phyloP scores from a whole-genome alignment of 2,329 filamentous ascomycete species.

The Fonsecaea monophora region DNA sequence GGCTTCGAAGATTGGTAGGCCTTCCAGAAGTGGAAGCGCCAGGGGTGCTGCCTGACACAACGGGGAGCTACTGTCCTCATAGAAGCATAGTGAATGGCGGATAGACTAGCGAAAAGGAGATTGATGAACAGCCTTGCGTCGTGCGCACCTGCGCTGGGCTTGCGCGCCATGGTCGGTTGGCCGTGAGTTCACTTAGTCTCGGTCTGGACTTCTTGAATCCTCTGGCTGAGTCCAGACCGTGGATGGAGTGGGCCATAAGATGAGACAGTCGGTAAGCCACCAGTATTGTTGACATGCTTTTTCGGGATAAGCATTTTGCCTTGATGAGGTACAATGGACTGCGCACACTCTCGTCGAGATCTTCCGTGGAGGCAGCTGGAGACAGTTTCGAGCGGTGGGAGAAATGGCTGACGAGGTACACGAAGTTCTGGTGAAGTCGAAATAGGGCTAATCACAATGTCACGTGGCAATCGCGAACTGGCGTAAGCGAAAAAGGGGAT shows the following conservation, averaged over 20 bases:
- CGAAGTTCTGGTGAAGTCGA: neutral
- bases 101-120: neutral
- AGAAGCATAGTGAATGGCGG: neutral
- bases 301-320: neutral
- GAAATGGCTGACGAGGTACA: neutral
- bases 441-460: neutral
- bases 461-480: neutral
- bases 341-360: neutral
- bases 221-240: neutral
- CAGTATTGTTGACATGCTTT: neutral
- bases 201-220: neutral
- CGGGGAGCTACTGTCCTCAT: neutral
- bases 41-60: neutral
- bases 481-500: neutral
- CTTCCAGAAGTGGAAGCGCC: neutral
- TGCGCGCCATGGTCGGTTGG: neutral
- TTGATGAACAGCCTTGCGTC: neutral
- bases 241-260: neutral
- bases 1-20: neutral
- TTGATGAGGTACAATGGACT: neutral
- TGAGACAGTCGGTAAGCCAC: neutral
- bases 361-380: neutral
- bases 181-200: neutral
- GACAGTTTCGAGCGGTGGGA: neutral
- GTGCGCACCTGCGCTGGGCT: neutral